Conservation (phyloP, 2,329 filamentous ascomycete genomes). For the Cucurbitaria berberidis region DNA sequence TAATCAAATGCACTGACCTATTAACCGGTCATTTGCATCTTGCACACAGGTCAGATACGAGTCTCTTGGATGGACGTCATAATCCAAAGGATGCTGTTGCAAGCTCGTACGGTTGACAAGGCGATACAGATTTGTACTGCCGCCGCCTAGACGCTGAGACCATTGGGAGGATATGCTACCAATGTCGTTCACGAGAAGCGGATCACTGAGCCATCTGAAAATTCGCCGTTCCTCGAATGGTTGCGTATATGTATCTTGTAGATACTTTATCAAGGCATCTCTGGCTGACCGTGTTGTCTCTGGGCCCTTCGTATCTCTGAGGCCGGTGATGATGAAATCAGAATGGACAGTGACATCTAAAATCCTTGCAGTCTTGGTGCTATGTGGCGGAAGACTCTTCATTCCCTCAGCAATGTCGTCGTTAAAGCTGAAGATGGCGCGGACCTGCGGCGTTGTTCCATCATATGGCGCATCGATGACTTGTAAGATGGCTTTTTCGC, state of each 20-base stretch:
- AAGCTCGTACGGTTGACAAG: background rate
- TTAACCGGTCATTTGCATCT: background rate
- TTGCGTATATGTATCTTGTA: background rate
- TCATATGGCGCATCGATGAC: background rate
- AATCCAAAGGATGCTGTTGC: constrained; percentile 1
- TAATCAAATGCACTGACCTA: background rate
- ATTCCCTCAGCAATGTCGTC: background rate
- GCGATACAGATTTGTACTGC: background rate
- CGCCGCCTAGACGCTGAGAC: background rate
- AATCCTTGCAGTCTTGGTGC: background rate
- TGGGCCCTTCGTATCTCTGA: background rate
- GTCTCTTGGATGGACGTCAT: background rate
- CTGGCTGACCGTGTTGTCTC: background rate
- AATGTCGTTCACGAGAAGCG: background rate
- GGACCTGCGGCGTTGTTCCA: background rate
- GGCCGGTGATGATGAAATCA: background rate
- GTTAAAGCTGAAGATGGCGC: background rate
- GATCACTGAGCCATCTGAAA: background rate
- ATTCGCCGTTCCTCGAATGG: background rate
- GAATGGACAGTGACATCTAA: background rate
- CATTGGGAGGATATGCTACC: constrained; percentile 1
- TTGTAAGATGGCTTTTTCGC: background rate
- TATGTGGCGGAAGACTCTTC: background rate
- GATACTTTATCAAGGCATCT: background rate
- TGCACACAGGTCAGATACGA: constrained; percentile 1